Conservation (phyloP, 2,329 filamentous ascomycete species). For the Aspergillus costaricaensis region DNA sequence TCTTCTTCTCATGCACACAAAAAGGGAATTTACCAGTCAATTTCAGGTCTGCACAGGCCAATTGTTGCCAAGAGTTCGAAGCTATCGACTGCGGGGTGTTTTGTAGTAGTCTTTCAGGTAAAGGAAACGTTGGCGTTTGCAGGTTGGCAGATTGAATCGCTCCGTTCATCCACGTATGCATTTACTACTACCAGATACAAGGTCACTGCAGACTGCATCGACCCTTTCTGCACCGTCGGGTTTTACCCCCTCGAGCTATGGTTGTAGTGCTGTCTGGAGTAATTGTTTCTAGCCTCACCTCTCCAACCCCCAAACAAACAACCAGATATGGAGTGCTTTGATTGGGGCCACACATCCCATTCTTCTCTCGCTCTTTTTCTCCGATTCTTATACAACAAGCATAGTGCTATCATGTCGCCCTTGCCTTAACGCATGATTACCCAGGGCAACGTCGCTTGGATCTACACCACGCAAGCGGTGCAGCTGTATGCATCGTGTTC, state of each 20-base stretch:
- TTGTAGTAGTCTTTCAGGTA: not conserved
- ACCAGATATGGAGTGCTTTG: not conserved
- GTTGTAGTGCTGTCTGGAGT: not conserved
- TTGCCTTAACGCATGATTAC: not conserved
- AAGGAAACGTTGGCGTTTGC: not conserved
- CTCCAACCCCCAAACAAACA: not conserved
- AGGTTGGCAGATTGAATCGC: not conserved
- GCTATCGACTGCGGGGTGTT: not conserved
- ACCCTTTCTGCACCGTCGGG: not conserved
- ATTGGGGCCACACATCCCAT: not conserved
- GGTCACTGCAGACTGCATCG: not conserved
- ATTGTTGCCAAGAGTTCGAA: not conserved
- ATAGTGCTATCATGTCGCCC: not conserved
- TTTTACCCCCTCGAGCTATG: not conserved
- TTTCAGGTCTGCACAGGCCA: not conserved
- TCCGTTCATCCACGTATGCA: slow-evolving; percentile 1
- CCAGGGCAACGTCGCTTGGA: not conserved
- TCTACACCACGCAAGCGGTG: not conserved
- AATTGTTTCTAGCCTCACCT: not conserved
- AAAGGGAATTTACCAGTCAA: not conserved
- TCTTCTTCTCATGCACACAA: not conserved
- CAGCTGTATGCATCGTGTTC: not conserved
- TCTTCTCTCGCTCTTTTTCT: not conserved
- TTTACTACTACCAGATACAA: too few relatives aligned
- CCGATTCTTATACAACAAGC: not conserved